These are phyloP conservation scores for Kazachstania taianensis DNA, from an alignment of 805 yeast genomes.

Conservation along the genomic window DNA sequence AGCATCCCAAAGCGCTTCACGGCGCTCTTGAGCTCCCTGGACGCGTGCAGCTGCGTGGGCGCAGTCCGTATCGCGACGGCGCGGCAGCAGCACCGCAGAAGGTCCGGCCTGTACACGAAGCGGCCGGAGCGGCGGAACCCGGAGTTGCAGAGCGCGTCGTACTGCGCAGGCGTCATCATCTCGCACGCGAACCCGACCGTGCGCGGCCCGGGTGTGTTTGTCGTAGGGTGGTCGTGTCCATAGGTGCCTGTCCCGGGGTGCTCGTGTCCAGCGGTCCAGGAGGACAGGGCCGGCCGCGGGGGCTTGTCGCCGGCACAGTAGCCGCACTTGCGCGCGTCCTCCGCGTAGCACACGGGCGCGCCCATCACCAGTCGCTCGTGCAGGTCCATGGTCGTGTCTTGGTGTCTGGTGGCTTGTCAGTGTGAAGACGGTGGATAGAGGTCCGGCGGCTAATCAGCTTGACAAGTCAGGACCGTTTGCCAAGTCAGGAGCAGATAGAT, in stretches of 20 bases:
- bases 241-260: too few relatives aligned
- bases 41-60: slow-evolving; percentile 34
- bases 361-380: slow-evolving; percentile 31
- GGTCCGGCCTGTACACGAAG: slow-evolving; percentile 57
- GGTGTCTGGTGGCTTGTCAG: neutral
- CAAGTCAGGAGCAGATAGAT: too few relatives aligned
- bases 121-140: slow-evolving; percentile 77
- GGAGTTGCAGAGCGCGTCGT: slow-evolving; percentile 55
- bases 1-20: slow-evolving; percentile 46
- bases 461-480: too few relatives aligned
- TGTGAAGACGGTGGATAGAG: too few relatives aligned
- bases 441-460: too few relatives aligned
- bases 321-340: slow-evolving; percentile 46
- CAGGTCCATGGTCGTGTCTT: slow-evolving; percentile 7
- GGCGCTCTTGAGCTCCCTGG: slow-evolving; percentile 58
- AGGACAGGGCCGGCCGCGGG: too few relatives aligned
- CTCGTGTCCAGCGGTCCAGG: too few relatives aligned
- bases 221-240: too few relatives aligned
- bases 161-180: slow-evolving; percentile 40
- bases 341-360: slow-evolving; percentile 36
- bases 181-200: slow-evolving; percentile 35
- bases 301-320: slow-evolving; percentile 52
- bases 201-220: too few relatives aligned
- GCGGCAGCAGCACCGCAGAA: slow-evolving; percentile 65
- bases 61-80: slow-evolving; percentile 67